These are phyloP conservation scores for Diaporthe citri DNA, from an alignment of 2,329 filamentous ascomycete genomes.

Conservation along the genomic window DNA sequence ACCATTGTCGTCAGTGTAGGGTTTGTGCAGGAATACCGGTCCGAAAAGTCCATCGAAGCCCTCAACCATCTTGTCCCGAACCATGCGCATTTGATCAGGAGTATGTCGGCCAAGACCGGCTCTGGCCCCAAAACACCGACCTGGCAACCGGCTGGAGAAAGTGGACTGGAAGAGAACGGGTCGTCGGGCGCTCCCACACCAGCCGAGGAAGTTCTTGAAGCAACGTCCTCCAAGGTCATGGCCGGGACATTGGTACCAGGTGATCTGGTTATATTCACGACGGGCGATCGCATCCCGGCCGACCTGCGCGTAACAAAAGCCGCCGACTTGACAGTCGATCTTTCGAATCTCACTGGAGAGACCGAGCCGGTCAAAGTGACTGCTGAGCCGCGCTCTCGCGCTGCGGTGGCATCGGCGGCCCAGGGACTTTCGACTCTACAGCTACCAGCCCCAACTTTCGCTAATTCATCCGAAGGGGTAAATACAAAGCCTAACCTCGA, in stretches of 20 bases:
- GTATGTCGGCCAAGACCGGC: slow-evolving; percentile 55
- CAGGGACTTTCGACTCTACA: slow-evolving; percentile 45
- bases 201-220: slow-evolving; percentile 74
- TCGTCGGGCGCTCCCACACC: slow-evolving; percentile 68
- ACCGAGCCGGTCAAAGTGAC: slow-evolving; percentile 91
- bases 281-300: slow-evolving; percentile 94
- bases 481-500: slow-evolving; percentile 63
- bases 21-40: slow-evolving; percentile 97
- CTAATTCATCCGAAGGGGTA: slow-evolving; percentile 54
- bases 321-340: slow-evolving; percentile 91
- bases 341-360: slow-evolving; percentile 96
- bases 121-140: slow-evolving; percentile 52
- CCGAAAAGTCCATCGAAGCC: slow-evolving; percentile 96
- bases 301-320: slow-evolving; percentile 95
- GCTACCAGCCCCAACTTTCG: slow-evolving; percentile 52
- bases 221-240: slow-evolving; percentile 85
- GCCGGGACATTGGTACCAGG: slow-evolving; percentile 90
- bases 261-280: slow-evolving; percentile 93
- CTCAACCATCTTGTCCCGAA: slow-evolving; percentile 94
- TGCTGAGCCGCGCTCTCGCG: slow-evolving; percentile 66
- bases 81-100: slow-evolving; percentile 91
- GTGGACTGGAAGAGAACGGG: slow-evolving; percentile 55
- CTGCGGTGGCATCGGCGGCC: slow-evolving; percentile 44
- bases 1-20: slow-evolving; percentile 97
- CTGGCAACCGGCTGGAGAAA: slow-evolving; percentile 59